Base-by-base conservation (phyloP, 78 protist genomes). In the Dictyostelium citrinum region DNA sequence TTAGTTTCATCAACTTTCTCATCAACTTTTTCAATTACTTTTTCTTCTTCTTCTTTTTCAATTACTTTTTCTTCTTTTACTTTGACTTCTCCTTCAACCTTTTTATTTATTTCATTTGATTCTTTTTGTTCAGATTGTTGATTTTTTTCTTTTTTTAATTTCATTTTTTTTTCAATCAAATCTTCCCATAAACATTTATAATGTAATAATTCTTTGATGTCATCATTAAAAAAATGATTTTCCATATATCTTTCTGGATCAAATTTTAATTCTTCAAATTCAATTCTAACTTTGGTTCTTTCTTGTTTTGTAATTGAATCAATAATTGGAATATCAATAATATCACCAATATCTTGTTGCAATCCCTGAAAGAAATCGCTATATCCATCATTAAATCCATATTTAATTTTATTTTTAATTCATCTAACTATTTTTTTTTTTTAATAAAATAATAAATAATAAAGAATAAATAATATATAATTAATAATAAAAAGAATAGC, bases 241-340 rank as follows among this genome's bases (percentile, higher is more conserved):
- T 88, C 93, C 93, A 88, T 88, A 68, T 78, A 88, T 88, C 93
- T 76, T 29, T 88, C 93, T 31, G 77, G 75, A 39, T 88, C 93
- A 46, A 88, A 88, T 64, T 79, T 77, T 20, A 68, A 16, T 68
- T 88, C 71, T 46, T 88, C 93, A 24, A 78, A 72, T 31, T 78
- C 55, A 37, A 11, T 68, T 78, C 93, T 76, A 68, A 78, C 83
- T 17, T 27, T 31, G 0, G 84, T 79, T 78, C 84, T 88, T 49
- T 88, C 85, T 67, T 35, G 39, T 49, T 78, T 88, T 16, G 80
- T 31, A 45, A 88, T 60, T 22, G n/a, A 22, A 64, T 88, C 93
- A 9, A 88, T 88, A 16, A 35, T 78, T 46, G 82, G 83, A 29
- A 88, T 78, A 67, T 88, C 93, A 17, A 88, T 88, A 5, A 88